Conservation (phyloP, 2,329 filamentous ascomycete genomes). For the Fusarium udum region DNA sequence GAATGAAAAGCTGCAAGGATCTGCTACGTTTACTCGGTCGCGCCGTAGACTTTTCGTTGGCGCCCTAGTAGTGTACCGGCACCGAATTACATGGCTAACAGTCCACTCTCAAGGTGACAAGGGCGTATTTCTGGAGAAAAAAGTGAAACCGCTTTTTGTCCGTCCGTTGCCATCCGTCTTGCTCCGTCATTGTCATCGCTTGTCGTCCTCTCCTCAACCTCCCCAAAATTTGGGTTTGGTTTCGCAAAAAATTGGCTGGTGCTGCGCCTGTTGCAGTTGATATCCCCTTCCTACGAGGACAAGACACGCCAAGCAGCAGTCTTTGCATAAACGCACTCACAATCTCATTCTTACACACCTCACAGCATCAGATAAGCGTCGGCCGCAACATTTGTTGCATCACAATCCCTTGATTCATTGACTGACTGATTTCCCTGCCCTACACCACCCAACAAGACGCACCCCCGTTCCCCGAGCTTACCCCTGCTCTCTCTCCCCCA, state of each 20-base stretch:
- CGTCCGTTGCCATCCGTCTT: constrained; percentile 26
- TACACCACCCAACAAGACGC: constrained; percentile 27
- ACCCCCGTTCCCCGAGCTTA: constrained; percentile 25
- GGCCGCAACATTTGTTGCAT: constrained; percentile 19
- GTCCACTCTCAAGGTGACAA: constrained; percentile 30
- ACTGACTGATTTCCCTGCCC: constrained; percentile 18
- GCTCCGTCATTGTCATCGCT: constrained; percentile 10
- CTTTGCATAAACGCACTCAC: not conserved
- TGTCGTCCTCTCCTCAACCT: constrained; percentile 22
- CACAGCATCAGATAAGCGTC: constrained; percentile 19
- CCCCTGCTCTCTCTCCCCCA: constrained; percentile 33
- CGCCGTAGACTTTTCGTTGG: constrained; percentile 41
- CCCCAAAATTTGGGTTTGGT: constrained; percentile 7
- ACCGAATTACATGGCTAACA: constrained; percentile 24
- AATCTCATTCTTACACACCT: constrained; percentile 4
- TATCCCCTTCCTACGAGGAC: constrained; percentile 1
- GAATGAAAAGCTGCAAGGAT: constrained; percentile 38
- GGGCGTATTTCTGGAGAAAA: constrained; percentile 24
- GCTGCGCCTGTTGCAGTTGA: not conserved
- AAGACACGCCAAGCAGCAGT: not conserved
- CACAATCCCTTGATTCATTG: constrained; percentile 28
- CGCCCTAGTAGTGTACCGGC: constrained; percentile 23
- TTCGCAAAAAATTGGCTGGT: constrained; percentile 16
- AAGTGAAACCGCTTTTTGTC: constrained; percentile 33
- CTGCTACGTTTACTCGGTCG: constrained; percentile 38